phyloP scores from a whole-genome alignment of 345 rosid genomes.

The Lepidium didymum region DNA sequence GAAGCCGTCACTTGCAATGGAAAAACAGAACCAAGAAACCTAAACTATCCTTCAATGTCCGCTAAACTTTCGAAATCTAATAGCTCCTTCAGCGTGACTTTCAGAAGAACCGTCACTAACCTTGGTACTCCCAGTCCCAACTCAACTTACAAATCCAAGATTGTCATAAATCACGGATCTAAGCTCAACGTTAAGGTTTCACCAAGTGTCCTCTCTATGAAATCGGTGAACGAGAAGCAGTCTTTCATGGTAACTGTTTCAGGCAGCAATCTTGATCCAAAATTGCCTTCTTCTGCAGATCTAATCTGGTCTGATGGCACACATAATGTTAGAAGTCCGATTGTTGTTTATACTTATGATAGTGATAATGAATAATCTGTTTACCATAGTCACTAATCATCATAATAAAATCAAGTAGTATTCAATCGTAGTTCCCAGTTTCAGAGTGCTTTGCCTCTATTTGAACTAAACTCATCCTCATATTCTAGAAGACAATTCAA shows the following conservation, averaged over 20 bases:
- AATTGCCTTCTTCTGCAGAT: constrained; percentile 7
- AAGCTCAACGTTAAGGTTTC: constrained; percentile 20
- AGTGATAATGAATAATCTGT: no score
- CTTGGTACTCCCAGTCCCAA: constrained; percentile 32
- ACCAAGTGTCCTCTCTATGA: constrained; percentile 31
- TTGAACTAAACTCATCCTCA: no score
- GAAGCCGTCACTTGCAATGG: constrained; percentile 27
- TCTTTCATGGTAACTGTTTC: constrained; percentile 31
- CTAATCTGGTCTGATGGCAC: constrained; percentile 30
- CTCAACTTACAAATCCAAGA: constrained; percentile 37
- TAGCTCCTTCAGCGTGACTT: constrained; percentile 13
- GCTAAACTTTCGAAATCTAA: neutral
- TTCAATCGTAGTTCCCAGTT: no score
- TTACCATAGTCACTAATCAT: no score
- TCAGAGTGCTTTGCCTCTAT: no score
- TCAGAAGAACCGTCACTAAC: constrained; percentile 53
- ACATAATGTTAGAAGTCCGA: constrained; percentile 29
- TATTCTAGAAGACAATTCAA: no score
- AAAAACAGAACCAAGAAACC: constrained; percentile 19
- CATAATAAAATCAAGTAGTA: no score
- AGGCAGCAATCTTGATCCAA: neutral
- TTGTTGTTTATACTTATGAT: constrained; percentile 24
- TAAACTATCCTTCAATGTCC: constrained; percentile 53
- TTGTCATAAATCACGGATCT: neutral
- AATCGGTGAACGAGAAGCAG: constrained; percentile 27